Percentiles rank a stretch among this genome's conserved stretches.
These are phyloP conservation scores for Pholiota molesta DNA, from an alignment of 768 basidiomycete species.

Conservation along the genomic window DNA sequence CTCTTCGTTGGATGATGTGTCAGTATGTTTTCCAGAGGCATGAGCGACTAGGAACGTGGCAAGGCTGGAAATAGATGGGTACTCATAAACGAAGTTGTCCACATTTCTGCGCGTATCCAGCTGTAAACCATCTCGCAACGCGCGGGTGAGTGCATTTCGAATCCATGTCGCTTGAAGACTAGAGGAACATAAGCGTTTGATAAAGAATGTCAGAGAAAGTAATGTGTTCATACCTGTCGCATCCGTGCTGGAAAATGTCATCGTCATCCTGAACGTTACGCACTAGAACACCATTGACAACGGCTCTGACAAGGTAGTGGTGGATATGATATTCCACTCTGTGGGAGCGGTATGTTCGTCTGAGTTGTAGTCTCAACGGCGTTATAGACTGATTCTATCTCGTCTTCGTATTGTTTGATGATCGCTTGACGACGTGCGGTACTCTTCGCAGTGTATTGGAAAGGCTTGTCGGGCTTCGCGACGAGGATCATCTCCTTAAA, in stretches of 20 bases:
- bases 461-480: conserved; percentile 40
- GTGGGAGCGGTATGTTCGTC: conserved; percentile 7
- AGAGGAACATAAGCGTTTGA: too few species aligned
- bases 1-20: not conserved
- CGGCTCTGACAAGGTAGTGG: conserved; percentile 6
- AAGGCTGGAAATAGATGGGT: conserved; percentile 8
- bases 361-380: conserved; percentile 19
- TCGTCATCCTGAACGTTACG: not conserved
- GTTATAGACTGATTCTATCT: conserved; percentile 34
- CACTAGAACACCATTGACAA: conserved; percentile 8
- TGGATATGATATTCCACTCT: conserved; percentile 5
- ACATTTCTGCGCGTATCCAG: conserved; percentile 4
- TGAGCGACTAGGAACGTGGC: conserved; percentile 4
- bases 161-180: conserved; percentile 19
- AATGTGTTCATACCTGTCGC: not conserved
- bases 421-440: conserved; percentile 40
- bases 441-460: conserved; percentile 45
- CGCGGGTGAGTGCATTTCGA: conserved; percentile 8
- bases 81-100: conserved; percentile 12
- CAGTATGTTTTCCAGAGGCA: not conserved
- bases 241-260: conserved; percentile 17
- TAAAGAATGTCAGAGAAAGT: not conserved
- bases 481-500: conserved; percentile 54
- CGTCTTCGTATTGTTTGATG: conserved; percentile 38
- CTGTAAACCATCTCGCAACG: conserved; percentile 1